These are phyloP conservation scores for Phyllosticta citribraziliensis DNA, from an alignment of 2,329 filamentous ascomycete genomes.

Conservation along the genomic window DNA sequence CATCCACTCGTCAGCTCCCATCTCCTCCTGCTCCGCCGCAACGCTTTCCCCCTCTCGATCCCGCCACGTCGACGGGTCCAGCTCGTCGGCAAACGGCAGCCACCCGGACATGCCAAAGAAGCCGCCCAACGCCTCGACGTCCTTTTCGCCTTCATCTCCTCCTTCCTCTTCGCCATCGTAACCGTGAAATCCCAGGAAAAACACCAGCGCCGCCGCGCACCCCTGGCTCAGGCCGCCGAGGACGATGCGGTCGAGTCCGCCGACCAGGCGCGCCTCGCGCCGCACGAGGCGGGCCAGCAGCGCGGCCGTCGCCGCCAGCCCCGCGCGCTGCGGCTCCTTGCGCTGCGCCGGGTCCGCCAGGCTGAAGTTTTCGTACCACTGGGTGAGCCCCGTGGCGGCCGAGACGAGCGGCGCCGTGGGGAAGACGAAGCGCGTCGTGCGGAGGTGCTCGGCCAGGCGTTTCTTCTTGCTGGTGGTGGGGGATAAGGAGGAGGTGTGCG, in stretches of 20 bases:
- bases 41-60: conserved; percentile 6
- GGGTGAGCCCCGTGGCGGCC: conserved; percentile 25
- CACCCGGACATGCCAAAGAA: conserved; percentile 16
- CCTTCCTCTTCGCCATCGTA: background rate
- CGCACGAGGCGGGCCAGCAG: conserved; percentile 18
- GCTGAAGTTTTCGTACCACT: conserved; percentile 45
- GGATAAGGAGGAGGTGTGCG: conserved; percentile 5
- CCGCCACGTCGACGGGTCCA: background rate
- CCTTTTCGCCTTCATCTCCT: background rate
- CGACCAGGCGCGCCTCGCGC: conserved; percentile 12
- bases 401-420: conserved; percentile 31
- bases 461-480: conserved; percentile 10
- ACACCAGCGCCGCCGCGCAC: conserved; percentile 15
- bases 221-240: conserved; percentile 20
- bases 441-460: conserved; percentile 31
- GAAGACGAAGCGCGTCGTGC: conserved; percentile 42
- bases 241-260: conserved; percentile 12
- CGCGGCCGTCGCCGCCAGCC: conserved; percentile 31
- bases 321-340: conserved; percentile 35
- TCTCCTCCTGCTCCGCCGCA: background rate
- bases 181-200: conserved; percentile 13
- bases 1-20: conserved; percentile 13
- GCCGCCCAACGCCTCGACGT: conserved; percentile 3
- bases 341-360: conserved; percentile 30
- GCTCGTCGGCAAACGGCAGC: conserved; percentile 15